Conservation (phyloP, 139 green algal genomes). For the Chlamydomonas eustigma region DNA sequence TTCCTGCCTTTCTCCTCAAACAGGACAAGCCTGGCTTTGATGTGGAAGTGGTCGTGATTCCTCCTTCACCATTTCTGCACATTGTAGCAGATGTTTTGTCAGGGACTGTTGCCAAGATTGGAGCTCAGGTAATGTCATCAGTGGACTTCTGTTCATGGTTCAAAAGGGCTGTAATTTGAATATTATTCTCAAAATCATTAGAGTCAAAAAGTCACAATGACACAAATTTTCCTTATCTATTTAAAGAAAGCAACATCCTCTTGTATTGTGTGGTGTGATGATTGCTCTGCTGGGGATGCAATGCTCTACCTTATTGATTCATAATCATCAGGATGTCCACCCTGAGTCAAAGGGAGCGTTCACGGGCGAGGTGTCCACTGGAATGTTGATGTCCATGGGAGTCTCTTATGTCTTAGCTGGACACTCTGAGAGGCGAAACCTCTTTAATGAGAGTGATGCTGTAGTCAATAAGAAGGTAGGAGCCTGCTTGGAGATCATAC, state of each 20-base stretch:
- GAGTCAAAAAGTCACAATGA: too few species aligned
- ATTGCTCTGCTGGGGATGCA: too few species aligned
- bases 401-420: not conserved
- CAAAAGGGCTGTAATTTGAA: too few species aligned
- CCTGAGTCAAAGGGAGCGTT: constrained; percentile 11
- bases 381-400: not conserved
- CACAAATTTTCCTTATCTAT: too few species aligned
- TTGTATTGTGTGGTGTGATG: too few species aligned
- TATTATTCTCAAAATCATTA: too few species aligned
- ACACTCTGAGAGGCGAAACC: not conserved
- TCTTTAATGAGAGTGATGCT: constrained; percentile 1
- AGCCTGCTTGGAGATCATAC: too few species aligned
- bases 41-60: constrained; percentile 6
- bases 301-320: too few species aligned
- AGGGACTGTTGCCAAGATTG: not conserved
- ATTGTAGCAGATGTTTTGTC: not conserved
- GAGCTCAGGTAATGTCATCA: constrained; percentile 15
- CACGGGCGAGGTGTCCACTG: constrained; percentile 3
- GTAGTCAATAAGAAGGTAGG: constrained; percentile 5
- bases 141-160: too few species aligned
- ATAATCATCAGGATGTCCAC: constrained; percentile 18
- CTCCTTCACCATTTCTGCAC: not conserved
- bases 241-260: too few species aligned
- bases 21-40: constrained; percentile 14
- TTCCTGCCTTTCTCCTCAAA: not conserved